Conservation (phyloP, 169 alveolate genomes). For the Cyclospora cayetanensis region DNA sequence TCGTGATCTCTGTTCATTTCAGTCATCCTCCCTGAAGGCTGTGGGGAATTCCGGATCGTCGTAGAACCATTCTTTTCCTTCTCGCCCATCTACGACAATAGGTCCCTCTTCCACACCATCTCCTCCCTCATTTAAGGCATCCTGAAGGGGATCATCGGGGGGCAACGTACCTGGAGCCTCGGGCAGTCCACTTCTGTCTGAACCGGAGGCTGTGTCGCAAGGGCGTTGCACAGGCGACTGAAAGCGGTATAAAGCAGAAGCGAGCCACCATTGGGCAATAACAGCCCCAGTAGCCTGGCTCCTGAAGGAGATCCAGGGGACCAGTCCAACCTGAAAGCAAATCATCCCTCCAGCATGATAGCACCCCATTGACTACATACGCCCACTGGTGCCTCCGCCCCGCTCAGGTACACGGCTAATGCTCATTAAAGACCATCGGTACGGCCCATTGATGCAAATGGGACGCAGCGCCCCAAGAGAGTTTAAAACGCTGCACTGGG, state of each 20-base stretch:
- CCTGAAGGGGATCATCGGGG: background rate
- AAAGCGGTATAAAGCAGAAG: background rate
- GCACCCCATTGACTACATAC: no score
- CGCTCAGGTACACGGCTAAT: no score
- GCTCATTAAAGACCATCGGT: no score
- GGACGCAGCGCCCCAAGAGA: no score
- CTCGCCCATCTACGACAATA: background rate
- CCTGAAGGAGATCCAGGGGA: background rate
- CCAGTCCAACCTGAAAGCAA: background rate
- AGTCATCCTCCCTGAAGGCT: background rate
- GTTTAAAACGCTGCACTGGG: no score
- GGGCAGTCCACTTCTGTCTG: background rate
- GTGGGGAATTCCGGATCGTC: background rate
- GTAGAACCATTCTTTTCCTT: background rate
- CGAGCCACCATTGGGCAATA: background rate
- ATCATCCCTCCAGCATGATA: no score
- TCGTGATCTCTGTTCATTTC: background rate
- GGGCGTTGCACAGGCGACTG: background rate
- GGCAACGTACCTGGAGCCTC: background rate
- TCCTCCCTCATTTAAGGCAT: no score
- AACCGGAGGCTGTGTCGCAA: background rate
- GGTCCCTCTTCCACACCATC: no score
- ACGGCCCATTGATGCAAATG: no score
- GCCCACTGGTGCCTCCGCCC: no score
- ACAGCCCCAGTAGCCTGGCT: background rate